Base-by-base conservation (phyloP, 495 filamentous ascomycete species). In the Aspergillus indologenus region DNA sequence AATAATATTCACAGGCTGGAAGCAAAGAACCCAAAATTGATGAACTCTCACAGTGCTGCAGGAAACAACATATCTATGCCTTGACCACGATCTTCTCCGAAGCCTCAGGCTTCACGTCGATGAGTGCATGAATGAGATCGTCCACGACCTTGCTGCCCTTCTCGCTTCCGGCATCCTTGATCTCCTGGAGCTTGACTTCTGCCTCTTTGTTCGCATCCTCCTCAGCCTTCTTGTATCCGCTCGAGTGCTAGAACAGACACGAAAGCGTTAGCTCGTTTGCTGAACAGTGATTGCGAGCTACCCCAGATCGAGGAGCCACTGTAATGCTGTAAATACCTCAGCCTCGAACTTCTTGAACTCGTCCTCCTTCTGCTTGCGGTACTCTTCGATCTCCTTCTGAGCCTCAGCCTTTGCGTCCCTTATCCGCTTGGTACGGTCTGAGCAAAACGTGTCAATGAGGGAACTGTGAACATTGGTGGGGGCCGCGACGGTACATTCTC, bases 331-430 rank as follows among this genome's bases (percentile, higher is more conserved):
- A 14, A 43, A 67, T 73, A 97, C 94, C 85, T 97, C 88, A 49
- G 87, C 80, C 79, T 98, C 91, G 68, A 94, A 97, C 72, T 88
- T 88, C 81, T 94, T 92, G 81, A 90, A 98, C 72, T 98, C 93
- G 9, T 88, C 86, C 57, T 98, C 95, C 78, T 96, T 98, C 60
- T 89, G 71, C 59, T 86, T 88, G 70, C 85, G 83, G 81, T 98
- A 98, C 42, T 91, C 90, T 53, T 98, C 95, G 67, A 98, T 96
- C 70, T 98, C 92, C 75, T 97, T 96, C 75, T 98, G 94, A 51
- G 94, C 94, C 71, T 98, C 93, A 67, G 83, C 84, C 68, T 92
- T 89, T 54, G 94, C 95, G 72, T 98, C 94, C 72, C 90, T 96
- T 76, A 98, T 92, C 65, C 90, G 85, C 79, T 97, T 96, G 50